These are phyloP conservation scores for Marsdenia floribunda DNA, from an alignment of 257 asterid species.

Conservation along the genomic window DNA sequence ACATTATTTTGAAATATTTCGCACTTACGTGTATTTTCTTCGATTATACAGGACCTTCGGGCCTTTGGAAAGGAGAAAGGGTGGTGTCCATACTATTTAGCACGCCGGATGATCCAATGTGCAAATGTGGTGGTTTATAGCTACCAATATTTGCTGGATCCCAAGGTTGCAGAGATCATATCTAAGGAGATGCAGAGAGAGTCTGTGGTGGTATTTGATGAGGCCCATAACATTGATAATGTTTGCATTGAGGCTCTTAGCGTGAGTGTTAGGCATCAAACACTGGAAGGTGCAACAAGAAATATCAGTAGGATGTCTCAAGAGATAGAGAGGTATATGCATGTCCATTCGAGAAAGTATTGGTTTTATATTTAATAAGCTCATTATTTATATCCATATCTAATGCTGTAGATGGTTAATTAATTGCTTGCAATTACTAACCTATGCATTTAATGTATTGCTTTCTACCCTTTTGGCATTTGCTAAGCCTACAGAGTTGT, in stretches of 20 bases:
- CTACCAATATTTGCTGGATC: slow-evolving; percentile 96
- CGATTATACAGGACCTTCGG: slow-evolving; percentile 58
- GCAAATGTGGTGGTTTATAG: slow-evolving; percentile 96
- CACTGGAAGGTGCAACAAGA: slow-evolving; percentile 96
- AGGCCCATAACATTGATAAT: slow-evolving; percentile 97
- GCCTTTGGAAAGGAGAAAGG: slow-evolving; percentile 77
- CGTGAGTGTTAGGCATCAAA: slow-evolving; percentile 89
- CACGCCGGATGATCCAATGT: slow-evolving; percentile 89
- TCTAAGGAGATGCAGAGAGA: slow-evolving; percentile 98
- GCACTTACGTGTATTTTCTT: not conserved
- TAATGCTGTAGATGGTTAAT: not conserved
- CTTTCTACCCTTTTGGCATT: not conserved
- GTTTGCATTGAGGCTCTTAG: slow-evolving; percentile 98
- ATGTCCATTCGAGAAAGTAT: not conserved
- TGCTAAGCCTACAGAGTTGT: not conserved
- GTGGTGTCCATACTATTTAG: slow-evolving; percentile 94
- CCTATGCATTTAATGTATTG: not conserved
- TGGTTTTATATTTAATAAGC: slow-evolving; percentile 6
- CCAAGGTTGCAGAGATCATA: slow-evolving; percentile 94
- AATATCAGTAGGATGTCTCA: slow-evolving; percentile 81
- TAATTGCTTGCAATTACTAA: not conserved
- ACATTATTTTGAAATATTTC: not conserved
- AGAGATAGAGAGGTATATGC: slow-evolving; percentile 81
- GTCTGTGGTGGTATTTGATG: slow-evolving; percentile 94
- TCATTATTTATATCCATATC: not conserved